phyloP scores from a whole-genome alignment of 2,329 filamentous ascomycete genomes.

The Corniculantispora saksenae region DNA sequence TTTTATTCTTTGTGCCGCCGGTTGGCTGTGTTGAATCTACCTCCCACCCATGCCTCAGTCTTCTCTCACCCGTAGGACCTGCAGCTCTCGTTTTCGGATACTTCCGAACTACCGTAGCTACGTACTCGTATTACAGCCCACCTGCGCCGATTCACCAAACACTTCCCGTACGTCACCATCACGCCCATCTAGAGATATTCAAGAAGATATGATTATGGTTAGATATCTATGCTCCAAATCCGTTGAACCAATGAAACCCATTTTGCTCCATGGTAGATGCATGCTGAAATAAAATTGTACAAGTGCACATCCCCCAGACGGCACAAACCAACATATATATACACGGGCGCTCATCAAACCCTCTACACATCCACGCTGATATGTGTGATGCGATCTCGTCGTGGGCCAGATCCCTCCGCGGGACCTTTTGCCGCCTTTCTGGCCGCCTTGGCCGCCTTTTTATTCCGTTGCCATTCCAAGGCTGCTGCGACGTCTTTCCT shows the following conservation, averaged over 20 bases:
- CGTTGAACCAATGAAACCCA: not conserved
- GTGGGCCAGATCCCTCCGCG: not conserved
- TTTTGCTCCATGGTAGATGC: not conserved
- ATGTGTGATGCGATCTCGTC: not conserved
- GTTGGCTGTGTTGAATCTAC: not conserved
- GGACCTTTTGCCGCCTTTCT: not conserved
- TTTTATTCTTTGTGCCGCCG: not conserved
- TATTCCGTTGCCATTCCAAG: constrained; percentile 5
- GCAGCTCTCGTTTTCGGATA: constrained; percentile 11
- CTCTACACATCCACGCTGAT: constrained; percentile 5
- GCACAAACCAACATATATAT: not conserved
- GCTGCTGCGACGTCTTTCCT: not conserved
- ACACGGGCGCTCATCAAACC: not conserved
- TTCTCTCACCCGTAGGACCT: not conserved
- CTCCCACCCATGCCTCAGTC: not conserved
- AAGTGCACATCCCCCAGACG: not conserved
- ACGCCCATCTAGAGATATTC: not conserved
- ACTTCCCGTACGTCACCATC: not conserved
- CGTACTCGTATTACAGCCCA: constrained; percentile 10
- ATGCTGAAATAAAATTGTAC: constrained; percentile 2
- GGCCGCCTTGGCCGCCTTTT: not conserved
- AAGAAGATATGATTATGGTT: not conserved
- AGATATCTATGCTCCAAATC: not conserved
- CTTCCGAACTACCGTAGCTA: not conserved
- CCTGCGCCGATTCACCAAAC: not conserved